These are phyloP conservation scores for Tulasnella sp. DNA, from an alignment of 768 basidiomycete species.

Conservation along the genomic window DNA sequence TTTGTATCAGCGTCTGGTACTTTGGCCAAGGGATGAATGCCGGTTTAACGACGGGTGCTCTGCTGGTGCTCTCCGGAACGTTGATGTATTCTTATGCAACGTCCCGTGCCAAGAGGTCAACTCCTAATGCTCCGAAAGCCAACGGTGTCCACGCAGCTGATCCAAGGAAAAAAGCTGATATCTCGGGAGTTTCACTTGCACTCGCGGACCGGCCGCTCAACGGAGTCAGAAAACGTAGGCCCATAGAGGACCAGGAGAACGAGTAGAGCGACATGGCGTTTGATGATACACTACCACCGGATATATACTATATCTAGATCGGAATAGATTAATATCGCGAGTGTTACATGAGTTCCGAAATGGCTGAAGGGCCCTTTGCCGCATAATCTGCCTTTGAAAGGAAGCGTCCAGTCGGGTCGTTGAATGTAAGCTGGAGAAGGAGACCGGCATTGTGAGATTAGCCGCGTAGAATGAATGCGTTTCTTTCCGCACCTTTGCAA, in stretches of 20 bases:
- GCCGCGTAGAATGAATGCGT: slow-evolving; percentile 28
- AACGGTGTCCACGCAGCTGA: neutral
- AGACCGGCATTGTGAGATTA: neutral
- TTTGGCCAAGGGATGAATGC: slow-evolving; percentile 74
- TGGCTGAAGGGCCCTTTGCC: slow-evolving; percentile 68
- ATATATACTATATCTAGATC: neutral
- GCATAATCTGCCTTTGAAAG: slow-evolving; percentile 81
- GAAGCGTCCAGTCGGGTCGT: slow-evolving; percentile 66
- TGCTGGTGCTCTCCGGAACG: slow-evolving; percentile 74
- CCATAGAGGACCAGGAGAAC: neutral
- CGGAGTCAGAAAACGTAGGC: neutral
- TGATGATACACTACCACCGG: neutral
- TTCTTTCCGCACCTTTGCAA: slow-evolving; percentile 67
- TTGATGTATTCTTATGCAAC: slow-evolving; percentile 51
- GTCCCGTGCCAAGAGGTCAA: neutral
- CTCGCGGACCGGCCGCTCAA: neutral
- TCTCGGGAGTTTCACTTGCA: neutral
- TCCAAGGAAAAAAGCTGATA: neutral
- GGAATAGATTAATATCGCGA: neutral
- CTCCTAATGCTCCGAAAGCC: neutral
- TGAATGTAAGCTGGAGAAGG: slow-evolving; percentile 63
- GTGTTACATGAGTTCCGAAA: slow-evolving; percentile 61
- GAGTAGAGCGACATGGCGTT: neutral
- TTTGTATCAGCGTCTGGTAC: slow-evolving; percentile 84
- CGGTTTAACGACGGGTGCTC: slow-evolving; percentile 66